phyloP scores from a whole-genome alignment of 2,329 filamentous ascomycete genomes.

The Ceratocystis variospora region DNA sequence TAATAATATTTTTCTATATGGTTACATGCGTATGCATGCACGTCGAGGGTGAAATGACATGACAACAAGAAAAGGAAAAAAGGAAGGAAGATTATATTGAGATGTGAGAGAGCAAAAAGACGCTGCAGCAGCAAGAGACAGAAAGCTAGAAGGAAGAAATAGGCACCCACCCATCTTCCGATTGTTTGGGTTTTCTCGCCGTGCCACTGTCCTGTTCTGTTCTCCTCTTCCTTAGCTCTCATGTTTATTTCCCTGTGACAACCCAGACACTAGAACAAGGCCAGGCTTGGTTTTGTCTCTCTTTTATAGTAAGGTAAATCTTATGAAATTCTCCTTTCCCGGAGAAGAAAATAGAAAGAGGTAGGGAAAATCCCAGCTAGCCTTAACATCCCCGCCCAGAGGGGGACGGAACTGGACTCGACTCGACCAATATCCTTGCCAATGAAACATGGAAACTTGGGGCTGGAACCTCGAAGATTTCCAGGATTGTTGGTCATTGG shows the following conservation, averaged over 20 bases:
- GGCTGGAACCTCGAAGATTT: slow-evolving; percentile 12
- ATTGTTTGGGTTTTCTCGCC: not conserved
- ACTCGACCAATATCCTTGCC: slow-evolving; percentile 3
- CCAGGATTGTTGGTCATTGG: not conserved
- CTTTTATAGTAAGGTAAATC: not conserved
- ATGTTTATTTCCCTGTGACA: not conserved
- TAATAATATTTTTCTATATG: not conserved
- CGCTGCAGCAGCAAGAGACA: not conserved
- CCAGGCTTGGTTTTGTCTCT: not conserved
- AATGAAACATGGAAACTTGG: slow-evolving; percentile 1
- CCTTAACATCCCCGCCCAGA: slow-evolving; percentile 5
- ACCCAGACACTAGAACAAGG: not conserved
- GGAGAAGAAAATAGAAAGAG: not conserved
- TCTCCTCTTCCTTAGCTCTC: not conserved
- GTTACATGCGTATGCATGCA: not conserved
- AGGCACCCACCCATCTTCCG: not conserved
- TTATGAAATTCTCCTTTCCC: not conserved
- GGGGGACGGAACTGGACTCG: slow-evolving; percentile 7
- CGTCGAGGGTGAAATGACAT: not conserved
- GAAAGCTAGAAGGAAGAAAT: not conserved
- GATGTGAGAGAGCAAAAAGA: not conserved
- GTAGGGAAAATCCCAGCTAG: slow-evolving; percentile 4
- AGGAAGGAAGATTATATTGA: not conserved
- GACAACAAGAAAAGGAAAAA: not conserved
- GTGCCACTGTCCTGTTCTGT: not conserved